These are phyloP conservation scores for Suillus decipiens DNA, from an alignment of 768 basidiomycete species.

Conservation along the genomic window DNA sequence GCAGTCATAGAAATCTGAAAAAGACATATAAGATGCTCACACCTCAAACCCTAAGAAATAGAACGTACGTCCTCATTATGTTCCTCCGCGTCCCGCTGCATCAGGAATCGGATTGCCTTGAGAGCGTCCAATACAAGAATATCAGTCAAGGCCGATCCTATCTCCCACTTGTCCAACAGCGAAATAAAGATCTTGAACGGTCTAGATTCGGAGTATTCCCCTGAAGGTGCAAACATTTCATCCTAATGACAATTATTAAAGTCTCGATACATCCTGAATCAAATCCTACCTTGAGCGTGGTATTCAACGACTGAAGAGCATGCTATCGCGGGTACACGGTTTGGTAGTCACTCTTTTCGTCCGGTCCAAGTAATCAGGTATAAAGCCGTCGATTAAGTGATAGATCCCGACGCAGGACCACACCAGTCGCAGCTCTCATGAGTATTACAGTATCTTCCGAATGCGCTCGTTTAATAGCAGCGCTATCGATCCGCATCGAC, in stretches of 20 bases:
- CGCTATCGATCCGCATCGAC: slow-evolving; percentile 72
- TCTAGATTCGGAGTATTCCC: slow-evolving; percentile 74
- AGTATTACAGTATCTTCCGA: slow-evolving; percentile 77
- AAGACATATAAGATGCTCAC: slow-evolving; percentile 8
- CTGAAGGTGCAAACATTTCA: slow-evolving; percentile 75
- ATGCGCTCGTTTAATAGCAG: slow-evolving; percentile 67
- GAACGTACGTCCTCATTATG: slow-evolving; percentile 58
- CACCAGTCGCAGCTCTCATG: slow-evolving; percentile 82
- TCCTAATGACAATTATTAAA: slow-evolving; percentile 40
- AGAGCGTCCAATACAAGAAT: slow-evolving; percentile 79
- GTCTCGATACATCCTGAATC: neutral
- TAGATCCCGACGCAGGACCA: slow-evolving; percentile 90
- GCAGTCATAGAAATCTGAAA: slow-evolving; percentile 77
- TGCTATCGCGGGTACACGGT: slow-evolving; percentile 67
- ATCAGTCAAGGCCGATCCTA: slow-evolving; percentile 81
- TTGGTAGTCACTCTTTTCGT: slow-evolving; percentile 77
- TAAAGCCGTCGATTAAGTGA: slow-evolving; percentile 92
- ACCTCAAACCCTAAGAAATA: neutral
- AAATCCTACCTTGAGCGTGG: slow-evolving; percentile 63
- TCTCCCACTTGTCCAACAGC: slow-evolving; percentile 95
- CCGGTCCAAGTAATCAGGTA: slow-evolving; percentile 87
- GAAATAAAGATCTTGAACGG: slow-evolving; percentile 98
- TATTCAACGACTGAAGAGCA: slow-evolving; percentile 68
- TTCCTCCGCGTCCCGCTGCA: slow-evolving; percentile 52
- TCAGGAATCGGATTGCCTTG: slow-evolving; percentile 61